A percentile compares a stretch with the other conserved stretches of the same genome.
phyloP scores from a whole-genome alignment of 768 basidiomycete species.

The Xerocomus brunneocitrinus region DNA sequence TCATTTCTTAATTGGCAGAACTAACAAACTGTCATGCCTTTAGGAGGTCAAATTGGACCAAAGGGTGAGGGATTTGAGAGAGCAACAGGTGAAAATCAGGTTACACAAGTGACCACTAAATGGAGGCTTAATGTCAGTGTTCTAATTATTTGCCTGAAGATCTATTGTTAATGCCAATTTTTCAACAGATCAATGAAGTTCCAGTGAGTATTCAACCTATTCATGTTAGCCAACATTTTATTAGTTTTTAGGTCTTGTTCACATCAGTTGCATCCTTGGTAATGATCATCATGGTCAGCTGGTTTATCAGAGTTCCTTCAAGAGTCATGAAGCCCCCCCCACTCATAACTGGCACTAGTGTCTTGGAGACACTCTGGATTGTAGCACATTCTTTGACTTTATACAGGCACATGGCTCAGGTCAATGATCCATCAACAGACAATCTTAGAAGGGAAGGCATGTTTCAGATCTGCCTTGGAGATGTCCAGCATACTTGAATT shows the following conservation, averaged over 20 bases:
- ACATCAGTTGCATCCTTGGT: neutral
- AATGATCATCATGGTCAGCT: neutral
- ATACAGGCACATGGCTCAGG: neutral
- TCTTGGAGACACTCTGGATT: neutral
- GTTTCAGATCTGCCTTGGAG: neutral
- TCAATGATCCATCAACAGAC: neutral
- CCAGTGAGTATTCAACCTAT: neutral
- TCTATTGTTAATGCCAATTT: neutral
- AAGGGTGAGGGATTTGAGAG: neutral
- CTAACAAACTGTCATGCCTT: neutral
- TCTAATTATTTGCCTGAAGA: neutral
- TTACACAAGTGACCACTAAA: neutral
- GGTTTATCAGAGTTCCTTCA: neutral
- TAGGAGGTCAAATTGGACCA: neutral
- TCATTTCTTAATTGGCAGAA: too few relatives aligned
- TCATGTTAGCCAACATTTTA: neutral
- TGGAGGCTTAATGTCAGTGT: neutral
- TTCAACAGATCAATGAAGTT: neutral
- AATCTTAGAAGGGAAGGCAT: neutral
- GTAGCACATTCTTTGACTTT: neutral
- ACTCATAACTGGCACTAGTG: neutral
- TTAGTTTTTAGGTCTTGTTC: neutral
- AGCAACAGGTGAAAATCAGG: neutral
- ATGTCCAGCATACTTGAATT: neutral
- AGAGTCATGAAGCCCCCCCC: neutral